Base-by-base conservation (phyloP, 2,329 filamentous ascomycete genomes). In the Teratosphaeriaceae sp. region DNA sequence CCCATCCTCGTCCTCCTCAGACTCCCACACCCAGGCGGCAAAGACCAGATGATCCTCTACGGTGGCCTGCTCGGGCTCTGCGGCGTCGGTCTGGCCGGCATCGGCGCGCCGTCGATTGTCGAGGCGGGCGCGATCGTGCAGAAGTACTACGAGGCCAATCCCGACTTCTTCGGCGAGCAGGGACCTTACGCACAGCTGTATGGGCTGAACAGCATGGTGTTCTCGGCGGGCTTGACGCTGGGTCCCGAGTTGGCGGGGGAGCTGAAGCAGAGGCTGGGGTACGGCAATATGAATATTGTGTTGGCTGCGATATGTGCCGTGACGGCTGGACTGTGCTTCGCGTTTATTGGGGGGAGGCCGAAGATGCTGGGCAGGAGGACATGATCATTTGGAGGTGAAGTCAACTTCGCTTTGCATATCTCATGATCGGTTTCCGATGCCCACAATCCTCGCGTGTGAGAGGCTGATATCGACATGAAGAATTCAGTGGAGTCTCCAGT, bases 161-260 rank as follows among this genome's bases (percentile, higher is more conserved):
- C 66, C 1, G 70, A 69, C 0, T 65, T 76, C 39, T 82, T 81
- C 49, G 74, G 76, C 1, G 60, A 66, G 1, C 65, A 73, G 3
- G 75, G 75, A 0, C 79, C 79, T 0, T 82, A 82, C 54, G 79
- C 79, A 2, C 80, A 84, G 59, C 66, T 83, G 0, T 84, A 82
- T 57, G 79, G 76, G 2, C 64, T 84, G 45, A 80, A 78, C 52
- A 78, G 73, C n/a, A 73, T 82, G 68, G 70, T 78, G 1, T 83
- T 80, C 58, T 75, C 73, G 46, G 62, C 67, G 0, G 80, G 81
- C 0, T 61, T 83, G 40, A 74, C 78, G 0, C 41, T 81, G 5
- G 81, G 81, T 0, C 80, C 80, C 0, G 56, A 81, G 12, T 58
- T 78, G 38, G 74, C 72, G 6, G 79, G 79, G 0, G 56, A 54